Base-by-base conservation (phyloP, 2,329 filamentous ascomycete species). In the Neurospora sp. region DNA sequence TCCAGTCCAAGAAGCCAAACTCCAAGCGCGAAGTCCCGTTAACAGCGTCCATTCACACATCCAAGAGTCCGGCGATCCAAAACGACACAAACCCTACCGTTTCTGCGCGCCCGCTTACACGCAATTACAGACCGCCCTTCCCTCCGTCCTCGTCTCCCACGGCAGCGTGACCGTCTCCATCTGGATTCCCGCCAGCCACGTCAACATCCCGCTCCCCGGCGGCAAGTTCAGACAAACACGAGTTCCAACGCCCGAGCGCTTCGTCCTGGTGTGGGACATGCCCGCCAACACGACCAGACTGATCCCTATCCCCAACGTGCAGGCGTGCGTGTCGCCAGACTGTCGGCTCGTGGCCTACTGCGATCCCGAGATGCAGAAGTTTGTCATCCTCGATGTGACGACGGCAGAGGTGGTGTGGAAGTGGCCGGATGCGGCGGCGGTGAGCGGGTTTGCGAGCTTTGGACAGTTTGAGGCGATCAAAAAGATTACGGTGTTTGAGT, bases 271-370 rank as follows among this genome's bases (percentile, higher is more conserved):
- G 11, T 77, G 75, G 75, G 70, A 77, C 43, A 69, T 76, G 6
- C 43, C 71, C 0, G 37, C 67, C 6, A 75, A 75, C 69, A 66
- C 68, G 15, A 76, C 74, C 23, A 65, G 68, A 2, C 62, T 76
- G 17, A 73, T 76, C 39, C 65, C 71, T 12, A 75, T 76, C 28
- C 75, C 75, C 23, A 71, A 73, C 46, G 75, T 73, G 6, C 74
- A 74, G 15, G 72, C 74, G 1, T 73, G 70, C 62, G 68, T 76
- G 15, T 73, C 74, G 15, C 75, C 75, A 2, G 73, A 76, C 70
- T 76, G 75, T 66, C 67, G 70, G 3, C 70, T 69, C n/a, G 66
- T 76, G 10, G 75, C 75, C 0, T 76, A 76, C 68, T 75, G 73
- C 69, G 70, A 74, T 19, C 43, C 67, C 4, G 67, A 23, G 36